Evolutionary conservation across 2,329 filamentous ascomycete species (phyloP), one percentile per base, ranked within the genome.

Genomic region (Colletotrichum tanaceti): DNA sequence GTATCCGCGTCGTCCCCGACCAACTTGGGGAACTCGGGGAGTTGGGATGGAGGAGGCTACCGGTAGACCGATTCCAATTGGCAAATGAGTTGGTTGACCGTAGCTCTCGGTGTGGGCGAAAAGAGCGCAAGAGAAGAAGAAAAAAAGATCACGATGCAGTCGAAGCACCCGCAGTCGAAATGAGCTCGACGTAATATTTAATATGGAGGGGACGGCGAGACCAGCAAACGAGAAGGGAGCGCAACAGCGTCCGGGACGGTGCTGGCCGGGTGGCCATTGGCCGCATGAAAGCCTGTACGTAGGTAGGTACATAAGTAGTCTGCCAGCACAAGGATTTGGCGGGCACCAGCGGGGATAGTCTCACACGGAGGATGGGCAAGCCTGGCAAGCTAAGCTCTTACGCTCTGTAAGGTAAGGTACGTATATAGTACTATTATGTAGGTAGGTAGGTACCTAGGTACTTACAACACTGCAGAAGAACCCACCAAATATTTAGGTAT

Each of bases 1-100:
- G 66, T 69, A 69, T 66, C 63, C 66, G 62, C 38, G 57, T 50
- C 35, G 60, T 46, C n/a, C n/a, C n/a, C n/a, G n/a, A n/a, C n/a
- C n/a, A n/a, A n/a, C n/a, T 54, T 68, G 53, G 47, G 58, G 7
- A 39, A 38, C 47, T 39, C 47, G 55, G 39, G 46, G 46, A 53
- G 28, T 53, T 47, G 24, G 39, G 41, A 49, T 32, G 46, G 35
- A 20, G 22, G 35, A 46, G 55, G 59, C 60, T 68, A n/a, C n/a
- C n/a, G n/a, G n/a, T n/a, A 54, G 47, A 35, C 53, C 61, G n/a
- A 53, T 39, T 53, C 53, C 28, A 64, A 58, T 14, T 13, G 41
- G 39, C 10, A 39, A 64, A 18, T 58, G 47, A 46, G n/a, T 44
- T n/a, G 47, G 49, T 41, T 60, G 47, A 35, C 18, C 4, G 49